Percentiles rank a stretch among this genome's conserved stretches.
These are phyloP conservation scores for Sutorius australiensis DNA, from an alignment of 768 basidiomycete genomes.

Conservation along the genomic window DNA sequence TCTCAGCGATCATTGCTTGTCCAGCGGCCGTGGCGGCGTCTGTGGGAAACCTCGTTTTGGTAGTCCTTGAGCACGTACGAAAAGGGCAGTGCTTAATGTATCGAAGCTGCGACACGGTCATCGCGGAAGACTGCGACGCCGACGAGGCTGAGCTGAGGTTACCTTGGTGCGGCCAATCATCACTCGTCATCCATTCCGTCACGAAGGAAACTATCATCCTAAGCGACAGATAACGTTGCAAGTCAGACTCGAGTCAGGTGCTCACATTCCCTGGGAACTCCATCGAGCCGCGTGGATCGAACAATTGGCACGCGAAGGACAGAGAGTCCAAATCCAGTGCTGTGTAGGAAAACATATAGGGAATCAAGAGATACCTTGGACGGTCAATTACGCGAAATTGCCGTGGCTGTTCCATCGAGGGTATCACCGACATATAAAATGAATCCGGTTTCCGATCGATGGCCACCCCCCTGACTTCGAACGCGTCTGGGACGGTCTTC, in stretches of 20 bases:
- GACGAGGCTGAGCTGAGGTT: conserved; percentile 10
- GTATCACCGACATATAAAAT: conserved; percentile 28
- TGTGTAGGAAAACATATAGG: conserved; percentile 7
- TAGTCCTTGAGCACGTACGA: conserved; percentile 2
- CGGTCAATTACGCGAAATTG: conserved; percentile 21
- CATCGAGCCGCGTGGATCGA: conserved; percentile 15
- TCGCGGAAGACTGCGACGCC: conserved; percentile 11
- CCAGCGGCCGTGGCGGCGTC: neutral
- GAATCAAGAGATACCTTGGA: conserved; percentile 1
- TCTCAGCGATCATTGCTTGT: conserved; percentile 1
- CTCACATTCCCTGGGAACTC: conserved; percentile 16
- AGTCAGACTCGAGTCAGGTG: conserved; percentile 9
- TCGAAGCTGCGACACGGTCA: conserved; percentile 15
- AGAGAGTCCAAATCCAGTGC: conserved; percentile 3
- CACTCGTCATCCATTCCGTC: conserved; percentile 6
- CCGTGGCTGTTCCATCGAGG: conserved; percentile 22
- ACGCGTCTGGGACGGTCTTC: conserved; percentile 24
- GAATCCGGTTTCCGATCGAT: conserved; percentile 13
- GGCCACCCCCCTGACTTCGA: conserved; percentile 15
- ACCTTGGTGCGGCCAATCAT: conserved; percentile 15
- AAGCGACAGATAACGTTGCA: conserved; percentile 4
- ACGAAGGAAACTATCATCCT: conserved; percentile 2
- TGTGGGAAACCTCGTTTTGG: conserved; percentile 5
- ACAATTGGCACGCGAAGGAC: conserved; percentile 15
- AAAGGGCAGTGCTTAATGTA: conserved; percentile 14